phyloP scores from a whole-genome alignment of 345 rosid genomes.

The Eucalyptus polyanthemos region DNA sequence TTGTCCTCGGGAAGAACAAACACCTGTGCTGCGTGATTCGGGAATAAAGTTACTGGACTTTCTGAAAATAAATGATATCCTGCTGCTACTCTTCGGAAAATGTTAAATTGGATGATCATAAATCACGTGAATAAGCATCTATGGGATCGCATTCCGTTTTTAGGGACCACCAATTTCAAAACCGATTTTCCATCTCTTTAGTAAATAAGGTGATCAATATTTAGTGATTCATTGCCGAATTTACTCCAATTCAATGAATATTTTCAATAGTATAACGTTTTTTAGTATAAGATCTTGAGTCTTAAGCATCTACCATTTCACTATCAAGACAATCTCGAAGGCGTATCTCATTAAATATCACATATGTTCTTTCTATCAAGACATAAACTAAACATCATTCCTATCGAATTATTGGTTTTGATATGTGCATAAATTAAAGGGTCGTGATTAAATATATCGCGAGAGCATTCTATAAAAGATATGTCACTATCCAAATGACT shows the following conservation, averaged over 20 bases:
- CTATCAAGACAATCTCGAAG: rapidly evolving
- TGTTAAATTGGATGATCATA: neutral
- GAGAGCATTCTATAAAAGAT: neutral
- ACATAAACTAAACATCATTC: neutral
- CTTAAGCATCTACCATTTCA: rapidly evolving
- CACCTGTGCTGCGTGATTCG: neutral
- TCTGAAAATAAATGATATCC: neutral
- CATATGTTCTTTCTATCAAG: rapidly evolving
- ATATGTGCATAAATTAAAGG: neutral
- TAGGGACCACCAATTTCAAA: neutral
- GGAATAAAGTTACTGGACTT: neutral
- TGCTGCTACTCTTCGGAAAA: neutral
- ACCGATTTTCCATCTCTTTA: neutral
- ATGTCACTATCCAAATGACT: rapidly evolving
- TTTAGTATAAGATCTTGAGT: neutral
- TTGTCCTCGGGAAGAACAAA: neutral
- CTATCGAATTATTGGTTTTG: neutral
- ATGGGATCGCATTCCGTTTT: neutral
- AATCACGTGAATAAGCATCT: neutral
- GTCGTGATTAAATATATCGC: neutral
- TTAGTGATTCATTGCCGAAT: rapidly evolving
- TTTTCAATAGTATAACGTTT: neutral
- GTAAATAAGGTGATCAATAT: rapidly evolving
- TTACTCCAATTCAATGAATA: neutral
- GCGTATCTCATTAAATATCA: neutral